phyloP scores from a whole-genome alignment of 805 yeast genomes.

The Yamadazyma endophytica region DNA sequence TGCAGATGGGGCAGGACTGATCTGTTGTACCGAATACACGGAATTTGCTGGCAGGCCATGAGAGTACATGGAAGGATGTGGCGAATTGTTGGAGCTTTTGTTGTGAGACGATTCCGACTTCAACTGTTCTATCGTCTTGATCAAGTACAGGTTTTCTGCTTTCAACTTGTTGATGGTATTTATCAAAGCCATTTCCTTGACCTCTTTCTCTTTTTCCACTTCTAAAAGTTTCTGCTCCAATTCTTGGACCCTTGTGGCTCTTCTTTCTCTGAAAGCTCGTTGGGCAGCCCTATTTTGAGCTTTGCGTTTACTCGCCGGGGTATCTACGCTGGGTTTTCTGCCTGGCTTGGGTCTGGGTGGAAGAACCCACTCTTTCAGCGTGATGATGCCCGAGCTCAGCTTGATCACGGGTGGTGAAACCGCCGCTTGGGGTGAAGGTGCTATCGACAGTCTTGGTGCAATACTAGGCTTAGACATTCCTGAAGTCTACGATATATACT shows the following conservation, averaged over 20 bases:
- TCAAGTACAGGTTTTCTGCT: conserved; percentile 41
- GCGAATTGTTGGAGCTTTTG: conserved; percentile 2
- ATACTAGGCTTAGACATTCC: conserved; percentile 8
- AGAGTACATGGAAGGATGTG: conserved; percentile 4
- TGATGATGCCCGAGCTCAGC: conserved; percentile 33
- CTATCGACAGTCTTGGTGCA: conserved; percentile 11
- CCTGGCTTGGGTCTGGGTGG: conserved; percentile 62
- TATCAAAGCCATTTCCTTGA: conserved; percentile 51
- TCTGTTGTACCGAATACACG: conserved; percentile 39
- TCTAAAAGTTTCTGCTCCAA: conserved; percentile 66
- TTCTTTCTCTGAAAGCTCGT: conserved; percentile 81
- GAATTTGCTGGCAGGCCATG: conserved; percentile 28
- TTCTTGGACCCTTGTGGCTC: conserved; percentile 78
- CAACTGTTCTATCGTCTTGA: conserved; percentile 40
- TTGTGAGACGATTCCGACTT: conserved; percentile 20
- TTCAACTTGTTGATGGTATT: conserved; percentile 49
- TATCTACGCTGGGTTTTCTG: conserved; percentile 61
- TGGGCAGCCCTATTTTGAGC: conserved; percentile 96
- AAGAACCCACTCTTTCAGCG: conserved; percentile 55
- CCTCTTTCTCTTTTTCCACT: conserved; percentile 62
- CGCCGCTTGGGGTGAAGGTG: conserved; percentile 7
- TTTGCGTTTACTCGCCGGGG: conserved; percentile 80
- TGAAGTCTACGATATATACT: too few species aligned
- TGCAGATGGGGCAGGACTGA: conserved; percentile 52
- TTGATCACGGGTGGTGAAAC: conserved; percentile 9